A percentile compares a stretch with the other conserved stretches of the same genome.
Evolutionary conservation across 2,329 filamentous ascomycete genomes (phyloP).

Genomic region (Pestalotiopsis sp.): DNA sequence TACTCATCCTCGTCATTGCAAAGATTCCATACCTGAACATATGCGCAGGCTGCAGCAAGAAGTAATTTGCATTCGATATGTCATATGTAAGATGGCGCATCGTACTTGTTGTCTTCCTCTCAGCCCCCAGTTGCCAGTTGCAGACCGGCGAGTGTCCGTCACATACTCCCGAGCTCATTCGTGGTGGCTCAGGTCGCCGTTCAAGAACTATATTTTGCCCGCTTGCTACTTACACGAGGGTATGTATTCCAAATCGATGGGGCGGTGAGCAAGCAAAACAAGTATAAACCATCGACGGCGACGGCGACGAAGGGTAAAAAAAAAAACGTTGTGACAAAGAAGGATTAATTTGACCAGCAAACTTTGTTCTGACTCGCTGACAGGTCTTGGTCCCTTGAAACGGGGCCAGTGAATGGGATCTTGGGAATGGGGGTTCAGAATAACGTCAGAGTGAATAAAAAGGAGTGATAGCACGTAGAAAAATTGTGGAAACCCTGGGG

Average conservation of each 20-base stretch:
- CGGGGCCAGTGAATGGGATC: background rate
- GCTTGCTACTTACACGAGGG: background rate
- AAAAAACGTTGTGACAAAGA: background rate
- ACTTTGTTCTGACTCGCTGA: conserved; percentile 5
- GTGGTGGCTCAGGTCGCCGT: background rate
- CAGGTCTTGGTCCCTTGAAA: background rate
- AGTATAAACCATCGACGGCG: background rate
- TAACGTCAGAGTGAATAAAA: background rate
- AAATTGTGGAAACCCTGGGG: background rate
- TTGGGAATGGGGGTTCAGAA: background rate
- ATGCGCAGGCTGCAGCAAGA: background rate
- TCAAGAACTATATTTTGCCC: background rate
- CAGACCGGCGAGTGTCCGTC: background rate
- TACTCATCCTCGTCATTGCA: background rate
- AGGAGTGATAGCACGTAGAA: background rate
- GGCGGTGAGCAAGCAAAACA: background rate
- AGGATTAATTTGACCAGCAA: conserved; percentile 4
- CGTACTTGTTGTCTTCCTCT: background rate
- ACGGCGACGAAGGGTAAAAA: background rate
- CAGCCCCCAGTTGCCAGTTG: background rate
- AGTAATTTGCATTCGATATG: background rate
- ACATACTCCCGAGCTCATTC: background rate
- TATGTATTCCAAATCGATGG: background rate
- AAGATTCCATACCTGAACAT: background rate
- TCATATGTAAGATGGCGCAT: background rate